A percentile compares a stretch with the other conserved stretches of the same genome.
Evolutionary conservation across 208 protist species (phyloP).

Genomic region (Acanthamoeba sp.): DNA sequence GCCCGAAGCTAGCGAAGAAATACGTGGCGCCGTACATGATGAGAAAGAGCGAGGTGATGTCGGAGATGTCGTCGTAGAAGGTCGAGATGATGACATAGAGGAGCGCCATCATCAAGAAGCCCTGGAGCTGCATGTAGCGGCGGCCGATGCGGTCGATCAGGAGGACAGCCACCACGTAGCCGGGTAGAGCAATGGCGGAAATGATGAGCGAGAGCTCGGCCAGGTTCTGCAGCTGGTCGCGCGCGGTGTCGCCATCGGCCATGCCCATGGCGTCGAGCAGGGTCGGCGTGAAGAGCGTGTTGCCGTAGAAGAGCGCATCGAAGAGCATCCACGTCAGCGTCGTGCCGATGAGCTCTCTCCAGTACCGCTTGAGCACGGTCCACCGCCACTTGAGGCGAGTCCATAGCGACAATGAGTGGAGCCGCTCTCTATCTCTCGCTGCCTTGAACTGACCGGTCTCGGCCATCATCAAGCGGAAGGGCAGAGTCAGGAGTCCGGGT

Average conservation of each 20-base stretch:
- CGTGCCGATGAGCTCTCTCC: conserved; percentile 78
- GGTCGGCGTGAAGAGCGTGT: conserved; percentile 80
- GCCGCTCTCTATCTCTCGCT: background rate
- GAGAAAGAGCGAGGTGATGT: conserved; percentile 32
- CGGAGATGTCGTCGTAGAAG: conserved; percentile 69
- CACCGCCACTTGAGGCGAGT: background rate
- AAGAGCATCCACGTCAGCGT: conserved; percentile 84
- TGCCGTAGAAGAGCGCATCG: conserved; percentile 86
- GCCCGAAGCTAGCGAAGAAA: conserved; percentile 87
- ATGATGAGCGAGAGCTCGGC: conserved; percentile 72
- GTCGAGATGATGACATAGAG: conserved; percentile 75
- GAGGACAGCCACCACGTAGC: conserved; percentile 73
- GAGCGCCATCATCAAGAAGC: conserved; percentile 77
- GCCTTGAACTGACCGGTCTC: conserved; percentile 71
- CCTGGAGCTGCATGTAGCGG: conserved; percentile 55
- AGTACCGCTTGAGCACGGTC: conserved; percentile 8
- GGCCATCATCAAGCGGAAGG: conserved; percentile 68
- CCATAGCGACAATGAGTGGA: background rate
- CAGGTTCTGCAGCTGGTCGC: conserved; percentile 70
- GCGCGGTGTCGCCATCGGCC: conserved; percentile 1
- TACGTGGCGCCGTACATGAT: conserved; percentile 82
- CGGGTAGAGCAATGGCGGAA: conserved; percentile 31
- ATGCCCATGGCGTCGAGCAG: conserved; percentile 61
- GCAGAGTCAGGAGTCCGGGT: conserved; percentile 60
- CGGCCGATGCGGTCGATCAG: conserved; percentile 76